Evolutionary conservation across 1,284 basidiomycete species (phyloP), one percentile per base, ranked within the genome.

Genomic region (Fomitopsis pinicola): DNA sequence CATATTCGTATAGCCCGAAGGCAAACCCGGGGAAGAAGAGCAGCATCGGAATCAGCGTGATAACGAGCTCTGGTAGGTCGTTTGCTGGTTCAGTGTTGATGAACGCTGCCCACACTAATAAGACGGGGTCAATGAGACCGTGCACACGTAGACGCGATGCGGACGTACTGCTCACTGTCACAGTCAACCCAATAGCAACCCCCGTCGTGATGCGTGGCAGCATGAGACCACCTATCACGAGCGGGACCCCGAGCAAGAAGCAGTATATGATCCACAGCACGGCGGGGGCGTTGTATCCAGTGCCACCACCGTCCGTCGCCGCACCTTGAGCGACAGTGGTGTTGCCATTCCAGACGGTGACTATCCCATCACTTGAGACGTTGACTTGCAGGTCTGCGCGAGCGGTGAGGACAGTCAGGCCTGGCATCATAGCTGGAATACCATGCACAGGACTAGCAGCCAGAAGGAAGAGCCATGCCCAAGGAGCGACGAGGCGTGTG

Each of bases 261-360:
- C 76, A 78, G 64, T 82, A 85, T 12, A 68, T 73, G 9, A 87
- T 78, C 87, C 87, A 89, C 17, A 87, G 67, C 19, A 85, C 60
- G 1, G 85, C 83, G 28, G 82, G 71, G 1, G 74, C 63, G 55
- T 79, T 75, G 64, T 82, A 82, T 35, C 75, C 80, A 2, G 68
- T 65, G 8, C 87, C 87, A 50, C 80, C 76, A 7, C 86, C 87
- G 67, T 89, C 87, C 2, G 83, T 78, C 2, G 82, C 86, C 6
- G 75, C 59, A 0, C 81, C 82, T 71, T 89, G 87, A 2, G 79
- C 71, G 17, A 88, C 77, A 30, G 70, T 58, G 50, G 9, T 35
- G 22, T 76, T 66, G 17, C 74, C 71, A 0, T 82, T 82, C 30
- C 45, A 73, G 19, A 86, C 78, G 57, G 72, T 57, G 1, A 72